Base-by-base conservation (phyloP, 768 basidiomycete species). In the Podaxis pistillaris region DNA sequence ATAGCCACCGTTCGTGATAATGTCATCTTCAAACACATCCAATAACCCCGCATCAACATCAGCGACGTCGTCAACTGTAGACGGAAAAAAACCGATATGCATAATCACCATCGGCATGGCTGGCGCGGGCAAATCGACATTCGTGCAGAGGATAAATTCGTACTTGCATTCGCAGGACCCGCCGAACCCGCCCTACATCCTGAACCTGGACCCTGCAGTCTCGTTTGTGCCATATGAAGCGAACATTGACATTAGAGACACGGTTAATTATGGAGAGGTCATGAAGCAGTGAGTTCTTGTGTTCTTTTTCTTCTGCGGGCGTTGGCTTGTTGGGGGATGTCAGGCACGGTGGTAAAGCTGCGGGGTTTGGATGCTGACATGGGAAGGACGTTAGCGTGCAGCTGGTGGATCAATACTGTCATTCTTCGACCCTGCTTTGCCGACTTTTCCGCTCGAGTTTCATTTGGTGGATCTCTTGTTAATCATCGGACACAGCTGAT, bases 201-300 rank as follows among this genome's bases (percentile, higher is more conserved):
- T 99, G 73, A 99, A 99, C 73, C 89, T 99, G 64, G 97, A 99
- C 74, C 97, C 97, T 5, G 97, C 97, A 1, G 96, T 98, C 2
- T 83, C 91, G 7, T 89, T 89, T 63, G 82, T 94, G 44, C 94
- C 96, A 2, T 99, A 94, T 71, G 93, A 95, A 63, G 87, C 96
- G 28, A 98, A 98, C 73, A 98, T 99, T 64, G 97, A 99, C 74
- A 98, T 99, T 56, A 79, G 97, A 65, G 97, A 99, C 74, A 99
- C 97, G 11, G 88, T 99, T 22, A 91, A 98, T 73, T 99, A 98
- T 75, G 86, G 90, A 66, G 91, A 99, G 76, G 96, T 99, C 68
- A 99, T 99, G 97, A 96, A 97, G 85, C 95, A 98, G 94, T 97
- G 81, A 81, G 90, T 88, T 61, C 66, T 57, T 19, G 0, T n/a